Conservation (phyloP, 805 yeast species). For the Blastobotrys parvus region DNA sequence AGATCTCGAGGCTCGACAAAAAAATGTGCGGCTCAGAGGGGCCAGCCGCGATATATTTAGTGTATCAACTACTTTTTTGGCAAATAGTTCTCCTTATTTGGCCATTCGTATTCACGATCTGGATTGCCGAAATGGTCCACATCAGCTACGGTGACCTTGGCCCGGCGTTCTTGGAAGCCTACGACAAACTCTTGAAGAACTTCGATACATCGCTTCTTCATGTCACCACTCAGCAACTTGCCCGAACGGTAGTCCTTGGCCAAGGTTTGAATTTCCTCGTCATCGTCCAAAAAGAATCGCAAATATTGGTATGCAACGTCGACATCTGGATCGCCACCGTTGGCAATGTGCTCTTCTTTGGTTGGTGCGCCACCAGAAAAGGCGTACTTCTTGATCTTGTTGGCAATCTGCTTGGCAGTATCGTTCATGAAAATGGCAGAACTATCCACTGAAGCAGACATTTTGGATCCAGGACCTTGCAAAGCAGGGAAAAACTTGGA, state of each 20-base stretch:
- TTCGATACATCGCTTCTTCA: constrained; percentile 80
- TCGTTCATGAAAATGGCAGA: constrained; percentile 94
- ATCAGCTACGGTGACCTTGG: constrained; percentile 50
- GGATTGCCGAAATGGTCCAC: constrained; percentile 58
- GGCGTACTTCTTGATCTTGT: constrained; percentile 92
- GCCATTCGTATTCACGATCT: constrained; percentile 69
- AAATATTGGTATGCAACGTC: constrained; percentile 94
- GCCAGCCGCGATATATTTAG: too few species aligned
- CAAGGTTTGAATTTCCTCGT: constrained; percentile 57
- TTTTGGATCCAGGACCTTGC: constrained; percentile 92
- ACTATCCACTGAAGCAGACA: constrained; percentile 90
- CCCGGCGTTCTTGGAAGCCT: constrained; percentile 74
- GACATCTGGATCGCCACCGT: constrained; percentile 91
- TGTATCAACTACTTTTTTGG: neutral
- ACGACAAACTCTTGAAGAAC: constrained; percentile 71
- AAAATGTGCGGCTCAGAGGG: too few species aligned
- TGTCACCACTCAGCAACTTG: constrained; percentile 81
- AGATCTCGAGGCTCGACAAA: too few species aligned
- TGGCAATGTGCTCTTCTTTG: constrained; percentile 79
- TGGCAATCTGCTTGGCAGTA: constrained; percentile 82
- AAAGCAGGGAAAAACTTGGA: constrained; percentile 96
- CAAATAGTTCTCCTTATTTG: constrained; percentile 41
- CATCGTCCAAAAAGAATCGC: constrained; percentile 84
- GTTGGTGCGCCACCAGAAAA: constrained; percentile 90
- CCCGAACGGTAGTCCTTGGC: constrained; percentile 67